phyloP scores from a whole-genome alignment of 2,329 filamentous ascomycete species.

The Diaporthe citriasiana region DNA sequence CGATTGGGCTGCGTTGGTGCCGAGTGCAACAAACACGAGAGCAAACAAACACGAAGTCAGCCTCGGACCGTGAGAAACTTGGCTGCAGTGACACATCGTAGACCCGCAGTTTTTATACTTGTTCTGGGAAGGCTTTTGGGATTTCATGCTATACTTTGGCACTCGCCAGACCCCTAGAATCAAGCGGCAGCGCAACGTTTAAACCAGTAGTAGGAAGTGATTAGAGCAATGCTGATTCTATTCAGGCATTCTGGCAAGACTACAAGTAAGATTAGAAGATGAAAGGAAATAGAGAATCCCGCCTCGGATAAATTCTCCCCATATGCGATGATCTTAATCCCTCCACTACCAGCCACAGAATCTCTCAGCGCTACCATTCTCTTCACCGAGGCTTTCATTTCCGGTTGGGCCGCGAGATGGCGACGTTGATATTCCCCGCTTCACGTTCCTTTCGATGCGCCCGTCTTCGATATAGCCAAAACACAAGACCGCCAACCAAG shows the following conservation, averaged over 20 bases:
- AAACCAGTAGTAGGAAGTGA: background rate
- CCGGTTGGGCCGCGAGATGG: background rate
- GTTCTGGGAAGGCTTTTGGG: background rate
- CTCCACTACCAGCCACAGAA: background rate
- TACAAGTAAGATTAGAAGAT: background rate
- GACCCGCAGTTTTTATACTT: background rate
- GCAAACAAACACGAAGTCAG: conserved; percentile 4
- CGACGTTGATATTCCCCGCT: background rate
- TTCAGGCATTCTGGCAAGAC: background rate
- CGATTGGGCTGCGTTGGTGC: background rate
- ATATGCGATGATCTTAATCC: background rate
- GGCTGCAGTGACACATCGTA: too few relatives aligned
- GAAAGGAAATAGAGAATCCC: background rate
- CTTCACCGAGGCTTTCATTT: background rate
- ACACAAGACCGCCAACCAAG: background rate
- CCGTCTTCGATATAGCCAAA: background rate
- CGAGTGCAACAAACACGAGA: background rate
- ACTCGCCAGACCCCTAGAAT: background rate
- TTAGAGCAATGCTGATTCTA: background rate
- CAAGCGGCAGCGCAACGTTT: background rate
- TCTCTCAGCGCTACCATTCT: background rate
- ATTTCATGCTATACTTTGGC: background rate
- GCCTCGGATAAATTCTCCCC: background rate
- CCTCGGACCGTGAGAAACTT: background rate
- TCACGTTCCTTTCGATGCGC: conserved; percentile 10